Evolutionary conservation across 73 alveolate species (phyloP).

Genomic region (Stentor coeruleus): DNA sequence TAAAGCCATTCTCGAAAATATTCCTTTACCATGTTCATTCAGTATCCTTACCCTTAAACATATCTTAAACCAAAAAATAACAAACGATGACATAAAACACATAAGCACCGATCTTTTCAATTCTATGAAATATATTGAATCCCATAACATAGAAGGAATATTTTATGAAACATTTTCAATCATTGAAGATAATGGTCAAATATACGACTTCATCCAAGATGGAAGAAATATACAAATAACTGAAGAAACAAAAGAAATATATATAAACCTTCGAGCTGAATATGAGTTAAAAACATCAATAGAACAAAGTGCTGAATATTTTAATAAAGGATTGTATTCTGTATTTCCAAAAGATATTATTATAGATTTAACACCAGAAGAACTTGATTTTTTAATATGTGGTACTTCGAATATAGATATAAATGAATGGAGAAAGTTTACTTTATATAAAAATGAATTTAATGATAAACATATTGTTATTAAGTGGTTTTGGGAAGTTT

Average conservation of each 20-base stretch:
- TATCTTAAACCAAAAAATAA: conserved; percentile 66
- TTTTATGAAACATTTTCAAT: conserved; percentile 33
- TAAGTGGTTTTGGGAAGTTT: conserved; percentile 75
- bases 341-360: conserved; percentile 75
- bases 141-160: background rate
- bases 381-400: conserved; percentile 79
- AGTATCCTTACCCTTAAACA: conserved; percentile 68
- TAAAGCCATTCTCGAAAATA: conserved; percentile 76
- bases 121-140: conserved; percentile 41
- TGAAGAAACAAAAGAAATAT: conserved; percentile 65
- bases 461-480: conserved; percentile 53
- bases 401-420: conserved; percentile 87
- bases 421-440: conserved; percentile 82
- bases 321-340: conserved; percentile 75
- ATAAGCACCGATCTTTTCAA: conserved; percentile 46
- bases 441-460: conserved; percentile 76
- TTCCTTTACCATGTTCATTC: conserved; percentile 79
- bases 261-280: conserved; percentile 56
- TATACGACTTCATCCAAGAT: conserved; percentile 28
- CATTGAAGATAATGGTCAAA: conserved; percentile 58
- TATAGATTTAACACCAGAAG: conserved; percentile 66
- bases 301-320: conserved; percentile 47
- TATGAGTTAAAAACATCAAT: conserved; percentile 54
- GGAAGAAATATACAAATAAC: conserved; percentile 53
- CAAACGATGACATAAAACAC: conserved; percentile 59